A percentile compares a stretch with the other conserved stretches of the same genome.
Evolutionary conservation across 345 rosid genomes (phyloP).

Genomic region (Euphorbia lathyris): DNA sequence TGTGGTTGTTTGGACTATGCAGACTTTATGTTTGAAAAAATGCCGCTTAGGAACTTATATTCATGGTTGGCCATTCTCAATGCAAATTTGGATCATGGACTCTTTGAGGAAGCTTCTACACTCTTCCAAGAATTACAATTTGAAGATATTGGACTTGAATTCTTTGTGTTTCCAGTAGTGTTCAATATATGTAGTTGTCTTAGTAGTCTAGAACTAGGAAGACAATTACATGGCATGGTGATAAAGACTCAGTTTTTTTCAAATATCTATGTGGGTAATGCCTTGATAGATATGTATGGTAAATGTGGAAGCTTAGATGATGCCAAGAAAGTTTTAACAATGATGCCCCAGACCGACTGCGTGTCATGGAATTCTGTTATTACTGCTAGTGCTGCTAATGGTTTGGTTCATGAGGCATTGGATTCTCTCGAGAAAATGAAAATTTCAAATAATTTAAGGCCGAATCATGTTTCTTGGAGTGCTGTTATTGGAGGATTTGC

Average conservation of each 20-base stretch:
- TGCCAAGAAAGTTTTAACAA: conserved; percentile 16
- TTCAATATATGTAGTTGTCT: conserved; percentile 22
- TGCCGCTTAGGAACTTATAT: conserved; percentile 21
- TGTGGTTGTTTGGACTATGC: conserved; percentile 19
- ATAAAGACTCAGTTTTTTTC: conserved; percentile 16
- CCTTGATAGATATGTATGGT: conserved; percentile 29
- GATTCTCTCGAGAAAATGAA: conserved; percentile 40
- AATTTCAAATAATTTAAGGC: conserved; percentile 21
- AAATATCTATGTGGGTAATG: conserved; percentile 27
- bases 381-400: conserved; percentile 29
- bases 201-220: conserved; percentile 13
- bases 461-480: conserved; percentile 61
- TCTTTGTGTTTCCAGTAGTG: conserved; percentile 22
- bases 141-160: conserved; percentile 18
- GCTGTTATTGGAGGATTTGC: conserved; percentile 62
- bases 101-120: conserved; percentile 13
- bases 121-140: conserved; percentile 16
- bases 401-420: conserved; percentile 28
- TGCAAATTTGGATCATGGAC: conserved; percentile 13
- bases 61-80: conserved; percentile 24
- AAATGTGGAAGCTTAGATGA: conserved; percentile 28
- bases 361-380: conserved; percentile 30
- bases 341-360: conserved; percentile 20
- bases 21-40: conserved; percentile 16
- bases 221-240: conserved; percentile 27